phyloP scores from a whole-genome alignment of 352 stramenopile species.

The Salisapilia sapeloensis region DNA sequence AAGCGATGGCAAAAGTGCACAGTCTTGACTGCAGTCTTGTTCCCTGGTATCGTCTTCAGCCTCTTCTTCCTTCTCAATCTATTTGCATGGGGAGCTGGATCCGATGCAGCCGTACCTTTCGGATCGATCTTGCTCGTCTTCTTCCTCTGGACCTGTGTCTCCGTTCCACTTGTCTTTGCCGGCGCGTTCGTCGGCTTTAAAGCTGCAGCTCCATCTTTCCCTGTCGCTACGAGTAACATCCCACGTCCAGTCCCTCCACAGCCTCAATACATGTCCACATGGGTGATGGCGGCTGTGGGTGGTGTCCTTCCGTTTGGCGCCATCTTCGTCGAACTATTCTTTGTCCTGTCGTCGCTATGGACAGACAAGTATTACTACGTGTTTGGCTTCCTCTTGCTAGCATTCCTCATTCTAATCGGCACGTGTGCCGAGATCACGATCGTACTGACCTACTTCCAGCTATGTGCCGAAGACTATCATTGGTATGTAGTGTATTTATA shows the following conservation, averaged over 20 bases:
- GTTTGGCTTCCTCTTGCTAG: slow-evolving; percentile 97
- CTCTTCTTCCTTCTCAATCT: slow-evolving; percentile 97
- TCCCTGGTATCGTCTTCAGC: slow-evolving; percentile 93
- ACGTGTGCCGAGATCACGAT: slow-evolving; percentile 99
- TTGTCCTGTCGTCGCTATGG: slow-evolving; percentile 97
- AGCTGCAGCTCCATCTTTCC: slow-evolving; percentile 64
- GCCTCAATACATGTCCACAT: slow-evolving; percentile 96
- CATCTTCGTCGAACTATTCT: slow-evolving; percentile 99
- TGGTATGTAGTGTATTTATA: slow-evolving; percentile 70
- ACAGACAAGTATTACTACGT: slow-evolving; percentile 99
- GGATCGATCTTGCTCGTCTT: slow-evolving; percentile 95
- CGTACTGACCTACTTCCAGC: slow-evolving; percentile 99
- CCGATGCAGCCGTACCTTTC: slow-evolving; percentile 90
- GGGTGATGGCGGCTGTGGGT: slow-evolving; percentile 87
- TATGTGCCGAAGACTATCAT: slow-evolving; percentile 99
- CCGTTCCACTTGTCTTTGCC: slow-evolving; percentile 95
- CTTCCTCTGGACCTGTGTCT: slow-evolving; percentile 98
- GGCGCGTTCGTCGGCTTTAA: slow-evolving; percentile 98
- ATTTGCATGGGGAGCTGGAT: slow-evolving; percentile 88
- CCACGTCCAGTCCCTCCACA: slow-evolving; percentile 95
- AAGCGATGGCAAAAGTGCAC: slow-evolving; percentile 97
- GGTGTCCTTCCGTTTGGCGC: slow-evolving; percentile 98
- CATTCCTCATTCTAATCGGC: slow-evolving; percentile 97
- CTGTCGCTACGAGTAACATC: slow-evolving; percentile 96
- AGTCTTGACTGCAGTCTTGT: slow-evolving; percentile 89